phyloP scores from a whole-genome alignment of 2,329 filamentous ascomycete species.

The Pseudogymnoascus sp. region DNA sequence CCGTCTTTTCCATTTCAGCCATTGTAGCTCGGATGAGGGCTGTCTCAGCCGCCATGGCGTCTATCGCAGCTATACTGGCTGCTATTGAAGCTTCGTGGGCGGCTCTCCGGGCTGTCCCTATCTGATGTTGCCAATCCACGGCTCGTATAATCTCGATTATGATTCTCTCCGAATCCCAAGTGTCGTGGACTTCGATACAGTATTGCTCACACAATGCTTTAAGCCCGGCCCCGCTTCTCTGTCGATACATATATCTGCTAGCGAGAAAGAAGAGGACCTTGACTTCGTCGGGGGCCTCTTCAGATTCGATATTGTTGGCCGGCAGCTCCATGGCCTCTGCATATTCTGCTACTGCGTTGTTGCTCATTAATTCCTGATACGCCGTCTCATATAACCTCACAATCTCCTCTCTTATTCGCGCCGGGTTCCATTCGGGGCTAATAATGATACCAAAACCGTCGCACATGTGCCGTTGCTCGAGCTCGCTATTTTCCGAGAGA shows the following conservation, averaged over 20 bases:
- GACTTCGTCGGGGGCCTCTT: neutral
- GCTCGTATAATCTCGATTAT: neutral
- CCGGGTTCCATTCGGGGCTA: neutral
- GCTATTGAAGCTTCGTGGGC: neutral
- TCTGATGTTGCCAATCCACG: neutral
- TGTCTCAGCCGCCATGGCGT: neutral
- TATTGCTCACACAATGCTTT: neutral
- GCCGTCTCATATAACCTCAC: conserved; percentile 1
- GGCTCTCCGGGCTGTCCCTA: neutral
- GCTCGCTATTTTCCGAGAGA: neutral
- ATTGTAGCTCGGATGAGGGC: neutral
- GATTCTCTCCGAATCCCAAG: neutral
- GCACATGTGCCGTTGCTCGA: neutral
- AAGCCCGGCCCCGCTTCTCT: neutral
- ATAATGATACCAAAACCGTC: neutral
- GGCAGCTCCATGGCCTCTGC: neutral
- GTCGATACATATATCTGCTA: conserved; percentile 1
- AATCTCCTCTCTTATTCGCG: neutral
- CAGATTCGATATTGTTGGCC: neutral
- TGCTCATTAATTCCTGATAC: neutral
- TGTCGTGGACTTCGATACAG: neutral
- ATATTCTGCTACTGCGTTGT: neutral
- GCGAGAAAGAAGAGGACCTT: neutral
- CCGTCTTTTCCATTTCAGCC: neutral
- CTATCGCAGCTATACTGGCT: neutral